Evolutionary conservation across 176 grass and related monocot genomes (phyloP), one percentile per base, ranked within the genome.

Genomic region (Pharus latifolius): DNA sequence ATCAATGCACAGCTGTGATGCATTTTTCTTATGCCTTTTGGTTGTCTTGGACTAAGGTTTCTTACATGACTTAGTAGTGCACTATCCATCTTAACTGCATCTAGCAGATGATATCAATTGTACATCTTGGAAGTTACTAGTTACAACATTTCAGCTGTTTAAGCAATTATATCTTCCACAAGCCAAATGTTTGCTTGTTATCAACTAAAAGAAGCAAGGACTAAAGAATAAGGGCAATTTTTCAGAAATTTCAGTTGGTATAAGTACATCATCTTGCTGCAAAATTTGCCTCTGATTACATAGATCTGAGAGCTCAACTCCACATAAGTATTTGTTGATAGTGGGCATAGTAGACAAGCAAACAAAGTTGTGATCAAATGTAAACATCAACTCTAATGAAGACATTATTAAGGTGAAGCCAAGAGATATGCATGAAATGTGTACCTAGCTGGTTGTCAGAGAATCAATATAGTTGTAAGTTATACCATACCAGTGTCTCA

Each of bases 401-500:
- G 30, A 41, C 10, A 72, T 30, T 69, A 65, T 57, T 32, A 80
- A 42, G 40, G 35, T 74, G 14, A 58, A 81, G 10, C 22, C 42
- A 58, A 44, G 16, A 80, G 54, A 30, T 43, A 73, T 67, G 66
- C 28, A 84, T 61, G 6, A 44, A 37, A 73, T 59, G 28, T 42
- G 68, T 29, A 80, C 45, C 32, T 3, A 27, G 29, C 50, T 76
- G 56, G 27, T 22, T 68, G 12, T 24, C 17, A 77, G 30, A 60
- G 47, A 66, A 65, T 78, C 79, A 46, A 13, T 11, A 69, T 31
- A 58, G 26, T n/a, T 55, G 56, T 46, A 78, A 56, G 30, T 40
- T 75, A 7, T 15, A 30, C 24, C 47, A 52, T 88, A 99, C 95
- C 95, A 99, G 78, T 99, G 95, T 79, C 90, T 94, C 75, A 99